Conservation (phyloP, 345 rosid species). For the Salix viminalis region DNA sequence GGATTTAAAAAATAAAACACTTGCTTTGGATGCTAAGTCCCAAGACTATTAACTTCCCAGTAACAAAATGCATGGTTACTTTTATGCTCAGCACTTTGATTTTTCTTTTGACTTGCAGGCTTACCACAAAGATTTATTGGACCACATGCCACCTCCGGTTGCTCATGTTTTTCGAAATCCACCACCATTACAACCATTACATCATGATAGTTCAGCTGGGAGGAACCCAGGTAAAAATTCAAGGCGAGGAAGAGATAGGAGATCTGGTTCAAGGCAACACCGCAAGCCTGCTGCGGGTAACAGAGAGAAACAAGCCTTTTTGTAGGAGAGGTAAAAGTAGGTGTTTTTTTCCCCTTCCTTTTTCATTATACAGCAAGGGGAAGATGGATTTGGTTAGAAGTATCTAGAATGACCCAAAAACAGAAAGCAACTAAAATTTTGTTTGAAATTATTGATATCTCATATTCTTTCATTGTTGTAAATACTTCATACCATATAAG, state of each 20-base stretch:
- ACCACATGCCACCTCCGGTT: slow-evolving; percentile 58
- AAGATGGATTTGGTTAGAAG: not conserved
- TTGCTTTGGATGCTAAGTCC: not conserved
- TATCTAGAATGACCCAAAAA: not conserved
- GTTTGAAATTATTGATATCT: slow-evolving; percentile 14
- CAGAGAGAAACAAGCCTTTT: slow-evolving; percentile 25
- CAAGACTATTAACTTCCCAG: not conserved
- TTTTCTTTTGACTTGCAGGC: slow-evolving; percentile 34
- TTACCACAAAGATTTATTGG: slow-evolving; percentile 73
- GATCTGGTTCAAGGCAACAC: slow-evolving; percentile 48
- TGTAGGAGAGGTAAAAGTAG: slow-evolving; percentile 2
- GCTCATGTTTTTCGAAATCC: slow-evolving; percentile 21
- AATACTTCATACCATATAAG: slow-evolving; percentile 15
- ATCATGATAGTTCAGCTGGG: slow-evolving; percentile 16
- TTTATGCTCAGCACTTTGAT: not conserved
- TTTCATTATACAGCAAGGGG: not conserved
- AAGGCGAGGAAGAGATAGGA: slow-evolving; percentile 48
- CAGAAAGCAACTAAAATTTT: slow-evolving; percentile 3
- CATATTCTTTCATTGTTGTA: slow-evolving; percentile 29
- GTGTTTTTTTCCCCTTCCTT: not conserved
- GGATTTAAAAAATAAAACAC: not conserved
- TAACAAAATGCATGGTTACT: not conserved
- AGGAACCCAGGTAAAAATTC: slow-evolving; percentile 36
- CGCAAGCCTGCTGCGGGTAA: slow-evolving; percentile 53
- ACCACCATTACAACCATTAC: slow-evolving; percentile 25